These are phyloP conservation scores for Nakaseomyces delphensis DNA, from an alignment of 1,139 yeast species.

Conservation along the genomic window DNA sequence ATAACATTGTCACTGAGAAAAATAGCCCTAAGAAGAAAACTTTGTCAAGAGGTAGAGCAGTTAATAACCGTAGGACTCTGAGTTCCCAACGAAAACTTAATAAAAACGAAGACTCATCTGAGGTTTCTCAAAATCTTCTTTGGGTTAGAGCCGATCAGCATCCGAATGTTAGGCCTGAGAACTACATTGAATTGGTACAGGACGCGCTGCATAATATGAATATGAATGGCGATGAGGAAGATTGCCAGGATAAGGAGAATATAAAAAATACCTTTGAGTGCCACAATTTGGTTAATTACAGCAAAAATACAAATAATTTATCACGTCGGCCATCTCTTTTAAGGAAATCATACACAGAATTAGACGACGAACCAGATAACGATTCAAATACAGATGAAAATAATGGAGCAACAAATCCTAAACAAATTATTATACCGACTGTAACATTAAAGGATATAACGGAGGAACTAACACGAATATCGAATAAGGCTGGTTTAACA, in stretches of 20 bases:
- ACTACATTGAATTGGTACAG: conserved; percentile 71
- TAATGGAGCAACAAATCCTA: neutral
- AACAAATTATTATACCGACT: neutral
- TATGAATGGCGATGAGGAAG: conserved; percentile 12
- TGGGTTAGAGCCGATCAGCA: conserved; percentile 95
- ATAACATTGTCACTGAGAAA: neutral
- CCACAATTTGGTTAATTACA: conserved; percentile 9
- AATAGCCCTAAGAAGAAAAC: neutral
- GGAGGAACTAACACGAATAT: conserved; percentile 50
- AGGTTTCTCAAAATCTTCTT: conserved; percentile 35
- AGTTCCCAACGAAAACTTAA: neutral
- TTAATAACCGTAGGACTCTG: conserved; percentile 7
- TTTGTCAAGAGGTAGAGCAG: conserved; percentile 13
- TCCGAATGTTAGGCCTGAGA: conserved; percentile 86
- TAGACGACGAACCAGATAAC: conserved; percentile 12
- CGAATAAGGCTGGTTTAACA: conserved; percentile 60
- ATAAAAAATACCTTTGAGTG: neutral
- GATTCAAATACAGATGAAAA: neutral
- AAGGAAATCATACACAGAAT: conserved; percentile 23
- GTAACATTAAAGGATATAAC: conserved; percentile 53
- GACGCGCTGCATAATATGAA: conserved; percentile 67
- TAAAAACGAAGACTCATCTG: conserved; percentile 7
- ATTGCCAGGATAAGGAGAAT: conserved; percentile 7
- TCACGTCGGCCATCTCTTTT: conserved; percentile 24
- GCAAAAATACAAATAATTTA: conserved; percentile 9